Conservation (phyloP, 257 asterid species). For the Galeopsis tetrahit region DNA sequence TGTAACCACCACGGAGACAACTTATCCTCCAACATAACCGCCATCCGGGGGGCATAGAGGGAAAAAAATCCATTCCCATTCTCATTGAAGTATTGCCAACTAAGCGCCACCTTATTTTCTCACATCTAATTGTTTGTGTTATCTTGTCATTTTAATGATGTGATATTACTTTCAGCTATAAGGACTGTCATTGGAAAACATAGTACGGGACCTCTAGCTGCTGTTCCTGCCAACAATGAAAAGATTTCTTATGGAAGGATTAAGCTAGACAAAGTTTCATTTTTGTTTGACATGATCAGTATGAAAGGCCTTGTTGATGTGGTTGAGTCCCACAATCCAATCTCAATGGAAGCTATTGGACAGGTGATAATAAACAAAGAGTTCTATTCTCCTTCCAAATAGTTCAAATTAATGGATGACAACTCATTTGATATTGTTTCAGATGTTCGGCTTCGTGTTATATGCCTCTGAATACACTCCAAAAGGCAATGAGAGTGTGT, state of each 20-base stretch:
- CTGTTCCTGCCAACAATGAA: slow-evolving; percentile 64
- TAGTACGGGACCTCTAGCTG: slow-evolving; percentile 50
- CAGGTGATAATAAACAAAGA: slow-evolving; percentile 55
- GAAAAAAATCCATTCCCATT: too few relatives aligned
- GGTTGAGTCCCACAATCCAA: slow-evolving; percentile 68
- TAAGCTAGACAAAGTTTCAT: slow-evolving; percentile 54
- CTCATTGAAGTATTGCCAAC: too few relatives aligned
- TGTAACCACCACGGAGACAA: too few relatives aligned
- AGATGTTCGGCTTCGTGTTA: slow-evolving; percentile 86
- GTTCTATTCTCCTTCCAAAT: slow-evolving; percentile 31
- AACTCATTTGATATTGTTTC: slow-evolving; percentile 37
- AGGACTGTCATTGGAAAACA: slow-evolving; percentile 74
- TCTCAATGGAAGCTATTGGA: slow-evolving; percentile 84
- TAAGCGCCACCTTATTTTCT: not conserved
- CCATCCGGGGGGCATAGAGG: too few relatives aligned
- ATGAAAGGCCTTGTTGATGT: slow-evolving; percentile 40
- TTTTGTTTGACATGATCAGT: slow-evolving; percentile 56
- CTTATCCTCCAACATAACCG: too few relatives aligned
- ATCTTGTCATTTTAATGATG: slow-evolving; percentile 23
- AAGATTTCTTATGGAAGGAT: slow-evolving; percentile 73
- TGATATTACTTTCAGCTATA: slow-evolving; percentile 67
- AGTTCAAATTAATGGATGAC: slow-evolving; percentile 19
- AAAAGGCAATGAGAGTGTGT: slow-evolving; percentile 50
- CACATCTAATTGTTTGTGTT: not conserved
- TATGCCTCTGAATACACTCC: slow-evolving; percentile 75